phyloP scores from a whole-genome alignment of 345 rosid genomes.

The Syzygium aromaticum region DNA sequence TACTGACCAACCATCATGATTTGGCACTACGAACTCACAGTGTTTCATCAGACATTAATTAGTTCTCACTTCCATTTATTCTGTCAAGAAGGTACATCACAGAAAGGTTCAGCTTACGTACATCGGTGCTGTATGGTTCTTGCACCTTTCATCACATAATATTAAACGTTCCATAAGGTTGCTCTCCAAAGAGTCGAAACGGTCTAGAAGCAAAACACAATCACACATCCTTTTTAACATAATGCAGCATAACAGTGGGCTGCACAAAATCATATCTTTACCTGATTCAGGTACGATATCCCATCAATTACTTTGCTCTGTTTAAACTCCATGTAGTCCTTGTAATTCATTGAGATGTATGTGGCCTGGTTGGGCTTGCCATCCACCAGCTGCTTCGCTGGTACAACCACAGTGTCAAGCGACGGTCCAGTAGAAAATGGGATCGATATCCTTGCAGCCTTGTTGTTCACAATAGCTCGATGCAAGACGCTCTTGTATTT shows the following conservation, averaged over 20 bases:
- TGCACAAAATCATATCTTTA: neutral
- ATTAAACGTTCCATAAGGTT: neutral
- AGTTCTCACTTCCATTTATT: neutral
- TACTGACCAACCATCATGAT: neutral
- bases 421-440: neutral
- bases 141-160: neutral
- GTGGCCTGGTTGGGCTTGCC: neutral
- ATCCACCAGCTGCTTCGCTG: neutral
- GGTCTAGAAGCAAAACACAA: neutral
- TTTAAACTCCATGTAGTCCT: conserved; percentile 1
- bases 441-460: neutral
- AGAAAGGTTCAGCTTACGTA: neutral
- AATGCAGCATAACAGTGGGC: neutral
- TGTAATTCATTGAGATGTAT: neutral
- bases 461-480: neutral
- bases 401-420: neutral
- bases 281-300: neutral
- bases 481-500: neutral
- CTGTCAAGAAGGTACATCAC: neutral
- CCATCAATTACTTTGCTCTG: neutral
- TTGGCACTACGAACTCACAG: neutral
- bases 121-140: neutral
- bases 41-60: neutral
- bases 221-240: neutral
- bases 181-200: neutral